Conservation (phyloP, 2,329 filamentous ascomycete species). For the Thielaviopsis ethacetica region DNA sequence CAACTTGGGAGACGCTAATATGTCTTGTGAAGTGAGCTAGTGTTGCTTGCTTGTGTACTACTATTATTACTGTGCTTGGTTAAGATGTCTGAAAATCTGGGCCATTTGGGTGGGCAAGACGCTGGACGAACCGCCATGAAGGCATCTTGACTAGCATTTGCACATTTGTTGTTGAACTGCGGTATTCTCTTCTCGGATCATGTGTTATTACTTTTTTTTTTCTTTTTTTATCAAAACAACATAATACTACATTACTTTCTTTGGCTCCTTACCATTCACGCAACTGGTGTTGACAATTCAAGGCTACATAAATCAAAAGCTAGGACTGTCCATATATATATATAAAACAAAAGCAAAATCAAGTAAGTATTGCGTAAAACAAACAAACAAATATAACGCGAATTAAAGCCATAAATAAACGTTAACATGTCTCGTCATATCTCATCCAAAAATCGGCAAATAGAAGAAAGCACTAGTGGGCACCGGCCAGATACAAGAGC, state of each 20-base stretch:
- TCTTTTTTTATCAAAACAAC: background rate
- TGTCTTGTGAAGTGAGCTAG: background rate
- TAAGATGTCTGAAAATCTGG: background rate
- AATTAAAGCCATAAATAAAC: background rate
- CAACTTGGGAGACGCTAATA: background rate
- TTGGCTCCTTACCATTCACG: background rate
- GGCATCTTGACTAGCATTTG: background rate
- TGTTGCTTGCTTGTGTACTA: background rate
- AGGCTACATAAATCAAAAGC: background rate
- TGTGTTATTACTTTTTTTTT: slow-evolving; percentile 6
- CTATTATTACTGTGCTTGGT: background rate
- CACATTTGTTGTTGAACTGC: background rate
- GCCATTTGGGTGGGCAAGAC: background rate
- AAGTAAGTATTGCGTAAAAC: background rate
- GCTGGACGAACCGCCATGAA: background rate
- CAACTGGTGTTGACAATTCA: background rate
- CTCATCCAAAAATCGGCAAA: background rate
- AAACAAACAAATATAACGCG: background rate
- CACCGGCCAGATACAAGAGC: slow-evolving; percentile 41
- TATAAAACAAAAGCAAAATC: background rate
- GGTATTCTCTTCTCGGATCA: slow-evolving; percentile 1
- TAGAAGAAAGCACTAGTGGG: slow-evolving; percentile 14
- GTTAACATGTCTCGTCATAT: background rate
- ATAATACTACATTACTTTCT: background rate
- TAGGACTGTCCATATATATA: background rate